Percentiles rank a stretch among this genome's conserved stretches.
These are phyloP conservation scores for Rhododendron mucronatum DNA, from an alignment of 148 eudicot species.

Conservation along the genomic window DNA sequence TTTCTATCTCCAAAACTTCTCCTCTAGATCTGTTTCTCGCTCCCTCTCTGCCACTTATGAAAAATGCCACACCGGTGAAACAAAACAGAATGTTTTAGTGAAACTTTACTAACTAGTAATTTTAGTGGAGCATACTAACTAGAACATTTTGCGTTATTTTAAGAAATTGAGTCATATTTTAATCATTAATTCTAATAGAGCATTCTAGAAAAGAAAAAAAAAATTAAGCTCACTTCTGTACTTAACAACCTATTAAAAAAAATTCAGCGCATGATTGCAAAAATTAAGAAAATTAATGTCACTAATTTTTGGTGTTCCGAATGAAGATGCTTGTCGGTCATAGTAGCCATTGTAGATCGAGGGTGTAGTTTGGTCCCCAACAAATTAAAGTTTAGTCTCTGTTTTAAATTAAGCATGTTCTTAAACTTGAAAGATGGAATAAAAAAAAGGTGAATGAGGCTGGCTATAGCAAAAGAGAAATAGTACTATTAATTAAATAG, in stretches of 20 bases:
- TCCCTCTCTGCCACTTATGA: not conserved
- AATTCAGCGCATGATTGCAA: not conserved
- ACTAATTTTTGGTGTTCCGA: not conserved
- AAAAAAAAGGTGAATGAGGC: not conserved
- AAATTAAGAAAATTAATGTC: not conserved
- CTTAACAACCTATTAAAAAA: not conserved
- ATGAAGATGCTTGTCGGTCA: not conserved
- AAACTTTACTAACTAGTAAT: not conserved
- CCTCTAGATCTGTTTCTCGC: not conserved
- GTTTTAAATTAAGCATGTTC: not conserved
- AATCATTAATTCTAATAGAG: not conserved
- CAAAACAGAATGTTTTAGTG: not conserved
- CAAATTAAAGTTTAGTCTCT: not conserved
- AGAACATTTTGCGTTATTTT: no score
- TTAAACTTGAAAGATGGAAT: not conserved
- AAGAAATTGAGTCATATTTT: no score
- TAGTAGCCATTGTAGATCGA: not conserved
- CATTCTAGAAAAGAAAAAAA: not conserved
- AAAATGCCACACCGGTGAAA: not conserved
- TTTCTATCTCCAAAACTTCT: not conserved
- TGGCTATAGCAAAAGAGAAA: not conserved
- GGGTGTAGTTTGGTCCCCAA: not conserved
- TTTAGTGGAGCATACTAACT: no score
- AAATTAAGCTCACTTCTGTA: not conserved
- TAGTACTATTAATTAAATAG: not conserved